Percentiles rank a stretch among this genome's conserved stretches.
Evolutionary conservation across 1,139 yeast species (phyloP).

Genomic region (Arxiozyma heterogenica): DNA sequence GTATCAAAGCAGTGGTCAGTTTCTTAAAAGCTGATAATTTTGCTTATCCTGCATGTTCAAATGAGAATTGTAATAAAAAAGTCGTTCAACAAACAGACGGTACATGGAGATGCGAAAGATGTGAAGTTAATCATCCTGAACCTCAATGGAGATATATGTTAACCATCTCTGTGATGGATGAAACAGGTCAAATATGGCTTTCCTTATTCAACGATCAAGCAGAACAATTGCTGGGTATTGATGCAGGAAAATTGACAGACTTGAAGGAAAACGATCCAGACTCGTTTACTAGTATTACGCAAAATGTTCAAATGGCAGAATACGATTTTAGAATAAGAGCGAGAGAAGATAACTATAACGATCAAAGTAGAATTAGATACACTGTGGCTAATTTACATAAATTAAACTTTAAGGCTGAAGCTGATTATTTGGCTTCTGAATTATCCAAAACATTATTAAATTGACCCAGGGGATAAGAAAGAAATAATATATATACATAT

Average conservation of each 20-base stretch:
- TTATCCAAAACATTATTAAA: conserved; percentile 13
- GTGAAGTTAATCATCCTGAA: conserved; percentile 56
- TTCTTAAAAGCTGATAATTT: conserved; percentile 66
- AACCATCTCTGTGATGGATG: conserved; percentile 63
- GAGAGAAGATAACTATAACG: conserved; percentile 75
- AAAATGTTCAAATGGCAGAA: conserved; percentile 55
- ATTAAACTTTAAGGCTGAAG: conserved; percentile 54
- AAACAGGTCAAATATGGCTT: conserved; percentile 77
- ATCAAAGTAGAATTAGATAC: conserved; percentile 66
- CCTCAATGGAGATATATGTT: conserved; percentile 78
- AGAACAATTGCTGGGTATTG: conserved; percentile 50
- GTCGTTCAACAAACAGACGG: conserved; percentile 65
- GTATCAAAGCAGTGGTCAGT: conserved; percentile 62
- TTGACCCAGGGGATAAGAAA: background rate
- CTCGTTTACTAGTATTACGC: conserved; percentile 42
- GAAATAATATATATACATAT: background rate
- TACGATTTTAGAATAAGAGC: conserved; percentile 71
- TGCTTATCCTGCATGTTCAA: conserved; percentile 84
- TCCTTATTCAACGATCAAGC: conserved; percentile 86
- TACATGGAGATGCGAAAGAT: conserved; percentile 89
- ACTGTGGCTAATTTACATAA: conserved; percentile 49
- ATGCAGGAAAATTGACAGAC: conserved; percentile 58
- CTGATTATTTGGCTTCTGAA: conserved; percentile 43
- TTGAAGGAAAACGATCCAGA: conserved; percentile 42
- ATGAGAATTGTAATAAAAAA: conserved; percentile 72